Conservation (phyloP, 148 eudicot genomes). For the Camellia lanceoleosa region DNA sequence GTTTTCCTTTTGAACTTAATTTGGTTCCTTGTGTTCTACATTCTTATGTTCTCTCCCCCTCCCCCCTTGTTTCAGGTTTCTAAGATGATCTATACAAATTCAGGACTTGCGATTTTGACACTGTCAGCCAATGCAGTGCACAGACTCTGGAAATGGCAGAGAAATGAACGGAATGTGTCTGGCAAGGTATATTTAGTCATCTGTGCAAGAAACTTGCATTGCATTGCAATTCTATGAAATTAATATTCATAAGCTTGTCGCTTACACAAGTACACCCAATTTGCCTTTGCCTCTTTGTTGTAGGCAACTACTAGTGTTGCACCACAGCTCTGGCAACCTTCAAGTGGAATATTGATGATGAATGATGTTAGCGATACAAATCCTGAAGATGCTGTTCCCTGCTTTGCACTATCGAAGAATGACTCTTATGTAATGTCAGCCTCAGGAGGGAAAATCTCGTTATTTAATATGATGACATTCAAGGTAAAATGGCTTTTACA, state of each 20-base stretch:
- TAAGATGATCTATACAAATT: constrained; percentile 79
- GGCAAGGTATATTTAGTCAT: constrained; percentile 55
- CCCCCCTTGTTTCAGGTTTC: constrained; percentile 46
- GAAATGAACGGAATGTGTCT: constrained; percentile 52
- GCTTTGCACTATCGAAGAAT: constrained; percentile 88
- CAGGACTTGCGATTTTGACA: constrained; percentile 75
- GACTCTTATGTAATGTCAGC: constrained; percentile 93
- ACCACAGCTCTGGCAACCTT: constrained; percentile 82
- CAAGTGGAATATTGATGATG: constrained; percentile 83
- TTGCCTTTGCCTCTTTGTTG: constrained; percentile 2
- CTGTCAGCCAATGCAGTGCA: constrained; percentile 77
- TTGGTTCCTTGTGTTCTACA: neutral
- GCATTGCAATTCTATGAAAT: neutral
- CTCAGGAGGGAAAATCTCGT: constrained; percentile 83
- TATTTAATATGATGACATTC: constrained; percentile 86
- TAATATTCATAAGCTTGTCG: neutral
- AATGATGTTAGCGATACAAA: constrained; percentile 66
- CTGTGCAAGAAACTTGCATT: neutral
- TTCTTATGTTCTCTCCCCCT: neutral
- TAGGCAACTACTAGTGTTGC: constrained; percentile 72
- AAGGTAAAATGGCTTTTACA: constrained; percentile 41
- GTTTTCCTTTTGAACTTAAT: neutral
- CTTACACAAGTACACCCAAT: constrained; percentile 13
- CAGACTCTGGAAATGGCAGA: constrained; percentile 87
- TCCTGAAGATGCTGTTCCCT: constrained; percentile 78